Conservation (phyloP, 345 rosid genomes). For the Gossypium thurberi region DNA sequence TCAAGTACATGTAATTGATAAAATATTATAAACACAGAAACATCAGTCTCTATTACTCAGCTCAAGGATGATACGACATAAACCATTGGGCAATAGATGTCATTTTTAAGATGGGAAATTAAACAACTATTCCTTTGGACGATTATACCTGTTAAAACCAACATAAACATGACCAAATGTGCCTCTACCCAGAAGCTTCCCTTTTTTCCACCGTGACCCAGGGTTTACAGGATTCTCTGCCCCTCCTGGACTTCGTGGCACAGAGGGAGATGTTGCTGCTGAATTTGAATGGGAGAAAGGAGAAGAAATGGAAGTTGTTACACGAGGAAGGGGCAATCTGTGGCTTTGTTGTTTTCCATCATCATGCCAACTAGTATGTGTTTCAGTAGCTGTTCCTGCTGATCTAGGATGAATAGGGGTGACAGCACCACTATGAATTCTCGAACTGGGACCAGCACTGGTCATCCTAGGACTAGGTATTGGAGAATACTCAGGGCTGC, state of each 20-base stretch:
- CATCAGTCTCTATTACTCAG: slow-evolving; percentile 3
- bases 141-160: slow-evolving; percentile 61
- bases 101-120: neutral
- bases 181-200: slow-evolving; percentile 71
- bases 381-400: slow-evolving; percentile 58
- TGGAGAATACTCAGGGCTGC: slow-evolving; percentile 96
- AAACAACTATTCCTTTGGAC: neutral
- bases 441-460: slow-evolving; percentile 95
- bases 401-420: slow-evolving; percentile 95
- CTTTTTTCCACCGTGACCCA: slow-evolving; percentile 67
- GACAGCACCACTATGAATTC: slow-evolving; percentile 97
- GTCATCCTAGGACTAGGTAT: slow-evolving; percentile 93
- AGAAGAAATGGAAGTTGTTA: slow-evolving; percentile 41
- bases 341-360: slow-evolving; percentile 87
- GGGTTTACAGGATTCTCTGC: slow-evolving; percentile 53
- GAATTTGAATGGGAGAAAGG: slow-evolving; percentile 66
- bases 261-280: slow-evolving; percentile 63
- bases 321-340: slow-evolving; percentile 84
- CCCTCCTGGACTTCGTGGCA: slow-evolving; percentile 74
- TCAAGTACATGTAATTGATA: neutral
- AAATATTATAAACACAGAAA: slow-evolving; percentile 4
- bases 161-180: slow-evolving; percentile 75
- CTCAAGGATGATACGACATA: neutral
- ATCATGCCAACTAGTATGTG: slow-evolving; percentile 61
- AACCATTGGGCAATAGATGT: neutral